phyloP scores from a whole-genome alignment of 176 grass and related monocot genomes.

The Pontederia paniculata region DNA sequence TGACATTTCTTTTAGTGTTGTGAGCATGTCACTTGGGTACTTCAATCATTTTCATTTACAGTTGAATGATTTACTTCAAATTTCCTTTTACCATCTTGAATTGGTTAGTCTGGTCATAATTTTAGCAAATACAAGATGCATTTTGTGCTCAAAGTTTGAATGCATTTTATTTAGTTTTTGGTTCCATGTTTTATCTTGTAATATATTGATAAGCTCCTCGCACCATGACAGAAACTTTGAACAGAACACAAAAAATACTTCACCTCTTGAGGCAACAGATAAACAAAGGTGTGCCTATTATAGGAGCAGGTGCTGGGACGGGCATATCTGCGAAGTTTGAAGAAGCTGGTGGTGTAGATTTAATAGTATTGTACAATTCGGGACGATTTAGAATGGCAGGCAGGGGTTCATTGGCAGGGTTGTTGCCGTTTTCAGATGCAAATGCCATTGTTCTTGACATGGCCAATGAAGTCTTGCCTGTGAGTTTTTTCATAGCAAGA shows the following conservation, averaged over 20 bases:
- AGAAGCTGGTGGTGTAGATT: conserved; percentile 89
- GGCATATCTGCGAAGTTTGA: conserved; percentile 97
- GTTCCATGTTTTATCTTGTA: neutral
- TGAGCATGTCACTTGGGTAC: neutral
- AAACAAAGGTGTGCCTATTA: conserved; percentile 58
- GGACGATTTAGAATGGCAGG: conserved; percentile 92
- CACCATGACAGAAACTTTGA: conserved; percentile 51
- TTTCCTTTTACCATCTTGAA: neutral
- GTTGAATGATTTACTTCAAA: too few species aligned
- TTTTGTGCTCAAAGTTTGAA: too few species aligned
- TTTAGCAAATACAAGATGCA: too few species aligned
- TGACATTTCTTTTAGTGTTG: neutral
- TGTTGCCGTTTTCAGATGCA: conserved; percentile 82
- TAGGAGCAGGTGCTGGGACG: conserved; percentile 82
- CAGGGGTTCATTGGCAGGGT: conserved; percentile 78
- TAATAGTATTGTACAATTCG: conserved; percentile 91
- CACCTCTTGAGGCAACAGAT: conserved; percentile 61
- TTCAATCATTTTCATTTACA: too few species aligned
- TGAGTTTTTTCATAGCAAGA: conserved; percentile 27
- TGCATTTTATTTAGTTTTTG: neutral
- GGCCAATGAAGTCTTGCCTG: conserved; percentile 87
- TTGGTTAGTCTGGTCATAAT: too few species aligned
- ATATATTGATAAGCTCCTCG: neutral
- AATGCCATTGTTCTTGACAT: conserved; percentile 92
- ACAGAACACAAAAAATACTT: conserved; percentile 51